Evolutionary conservation across 257 asterid species (phyloP).

Genomic region (Gentiana macrophylla): DNA sequence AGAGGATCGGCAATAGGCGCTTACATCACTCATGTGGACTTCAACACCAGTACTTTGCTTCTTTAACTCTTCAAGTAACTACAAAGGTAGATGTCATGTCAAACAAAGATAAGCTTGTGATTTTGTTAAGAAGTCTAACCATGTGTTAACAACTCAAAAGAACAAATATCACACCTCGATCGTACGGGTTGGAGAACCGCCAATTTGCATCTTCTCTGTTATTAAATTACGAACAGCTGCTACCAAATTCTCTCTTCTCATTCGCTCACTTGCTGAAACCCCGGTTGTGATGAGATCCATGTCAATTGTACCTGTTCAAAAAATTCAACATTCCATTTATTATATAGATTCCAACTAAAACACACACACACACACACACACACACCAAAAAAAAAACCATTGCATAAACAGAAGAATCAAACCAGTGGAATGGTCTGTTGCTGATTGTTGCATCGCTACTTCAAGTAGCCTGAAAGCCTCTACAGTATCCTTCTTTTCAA

Average conservation of each 20-base stretch:
- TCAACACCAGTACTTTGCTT: conserved; percentile 44
- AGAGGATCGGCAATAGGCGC: conserved; percentile 7
- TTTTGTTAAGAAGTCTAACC: not conserved
- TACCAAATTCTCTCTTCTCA: conserved; percentile 84
- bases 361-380: too few relatives aligned
- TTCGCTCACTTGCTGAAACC: conserved; percentile 96
- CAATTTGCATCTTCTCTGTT: conserved; percentile 87
- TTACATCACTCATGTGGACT: conserved; percentile 66
- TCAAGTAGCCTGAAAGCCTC: conserved; percentile 95
- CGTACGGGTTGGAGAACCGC: conserved; percentile 69
- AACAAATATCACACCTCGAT: conserved; percentile 50
- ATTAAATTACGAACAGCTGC: conserved; percentile 57
- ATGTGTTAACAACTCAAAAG: not conserved
- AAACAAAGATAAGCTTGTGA: conserved; percentile 12
- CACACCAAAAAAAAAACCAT: not conserved
- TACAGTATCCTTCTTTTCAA: conserved; percentile 62
- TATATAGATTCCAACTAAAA: not conserved
- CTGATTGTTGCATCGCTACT: conserved; percentile 99
- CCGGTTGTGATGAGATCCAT: conserved; percentile 99
- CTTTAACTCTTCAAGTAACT: conserved; percentile 91
- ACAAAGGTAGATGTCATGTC: conserved; percentile 5
- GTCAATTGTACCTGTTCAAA: conserved; percentile 77
- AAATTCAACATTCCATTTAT: not conserved
- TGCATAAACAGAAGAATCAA: conserved; percentile 8
- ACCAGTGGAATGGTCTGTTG: conserved; percentile 98